Percentiles rank a stretch among this genome's conserved stretches.
These are phyloP conservation scores for Triglochin maritima DNA, from an alignment of 106 monocot species.

Conservation along the genomic window DNA sequence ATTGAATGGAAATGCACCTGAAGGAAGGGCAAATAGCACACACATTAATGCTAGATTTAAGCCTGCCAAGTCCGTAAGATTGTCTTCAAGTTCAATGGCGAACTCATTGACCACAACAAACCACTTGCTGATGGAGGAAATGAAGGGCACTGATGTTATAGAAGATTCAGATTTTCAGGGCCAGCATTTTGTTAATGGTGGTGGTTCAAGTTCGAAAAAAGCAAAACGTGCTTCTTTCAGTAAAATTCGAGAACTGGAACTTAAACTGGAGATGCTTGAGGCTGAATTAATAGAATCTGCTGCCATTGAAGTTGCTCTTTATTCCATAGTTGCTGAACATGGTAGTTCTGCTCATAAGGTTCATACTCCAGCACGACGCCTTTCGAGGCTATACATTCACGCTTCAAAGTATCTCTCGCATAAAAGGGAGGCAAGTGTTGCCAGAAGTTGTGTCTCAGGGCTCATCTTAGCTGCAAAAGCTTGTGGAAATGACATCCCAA, in stretches of 20 bases:
- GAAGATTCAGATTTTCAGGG: constrained; percentile 12
- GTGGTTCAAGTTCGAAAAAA: constrained; percentile 8
- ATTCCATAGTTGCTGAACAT: constrained; percentile 78
- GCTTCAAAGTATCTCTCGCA: constrained; percentile 32
- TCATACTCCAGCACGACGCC: constrained; percentile 84
- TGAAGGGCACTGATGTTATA: constrained; percentile 49
- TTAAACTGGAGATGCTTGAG: constrained; percentile 50
- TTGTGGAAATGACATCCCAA: constrained; percentile 88
- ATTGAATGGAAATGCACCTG: constrained; percentile 16
- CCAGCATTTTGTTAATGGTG: constrained; percentile 4
- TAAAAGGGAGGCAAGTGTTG: constrained; percentile 46
- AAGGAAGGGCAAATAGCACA: constrained; percentile 16
- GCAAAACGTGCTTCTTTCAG: constrained; percentile 11
- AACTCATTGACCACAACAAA: constrained; percentile 1
- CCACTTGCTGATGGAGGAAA: constrained; percentile 37
- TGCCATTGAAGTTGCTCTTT: constrained; percentile 61
- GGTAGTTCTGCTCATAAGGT: constrained; percentile 80
- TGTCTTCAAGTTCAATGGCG: constrained; percentile 8
- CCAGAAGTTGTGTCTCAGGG: constrained; percentile 58
- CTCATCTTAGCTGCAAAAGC: constrained; percentile 63
- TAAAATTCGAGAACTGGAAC: constrained; percentile 57
- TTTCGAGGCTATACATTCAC: constrained; percentile 64
- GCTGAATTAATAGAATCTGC: constrained; percentile 73
- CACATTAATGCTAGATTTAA: constrained; percentile 21
- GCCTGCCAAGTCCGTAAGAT: constrained; percentile 33